phyloP scores from a whole-genome alignment of 495 filamentous ascomycete genomes.

The Elasticomyces elasticus region DNA sequence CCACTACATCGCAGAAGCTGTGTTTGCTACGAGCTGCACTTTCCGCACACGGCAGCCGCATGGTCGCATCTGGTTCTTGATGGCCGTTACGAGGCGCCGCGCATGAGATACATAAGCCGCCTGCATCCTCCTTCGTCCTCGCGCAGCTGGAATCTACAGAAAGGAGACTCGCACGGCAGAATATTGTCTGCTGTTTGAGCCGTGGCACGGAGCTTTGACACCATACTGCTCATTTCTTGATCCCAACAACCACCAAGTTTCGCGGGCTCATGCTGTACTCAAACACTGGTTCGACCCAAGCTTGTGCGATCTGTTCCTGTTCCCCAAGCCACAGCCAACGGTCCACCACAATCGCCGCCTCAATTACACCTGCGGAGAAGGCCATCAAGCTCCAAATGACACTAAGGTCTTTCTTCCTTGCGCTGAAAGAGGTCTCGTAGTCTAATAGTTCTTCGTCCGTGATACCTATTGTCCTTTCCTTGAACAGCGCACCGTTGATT shows the following conservation, averaged over 20 bases:
- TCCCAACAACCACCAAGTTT: constrained; percentile 80
- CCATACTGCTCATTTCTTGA: constrained; percentile 61
- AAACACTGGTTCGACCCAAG: constrained; percentile 90
- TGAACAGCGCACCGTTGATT: constrained; percentile 46
- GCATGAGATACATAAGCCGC: too few species aligned
- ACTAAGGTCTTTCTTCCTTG: constrained; percentile 71
- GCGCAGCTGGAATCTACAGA: too few species aligned
- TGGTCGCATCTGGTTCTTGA: too few species aligned
- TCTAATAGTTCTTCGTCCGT: constrained; percentile 60
- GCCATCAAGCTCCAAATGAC: constrained; percentile 91
- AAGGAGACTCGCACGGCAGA: background rate
- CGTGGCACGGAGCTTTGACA: background rate
- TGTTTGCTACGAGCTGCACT: too few species aligned
- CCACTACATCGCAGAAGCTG: too few species aligned
- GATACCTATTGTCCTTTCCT: constrained; percentile 49
- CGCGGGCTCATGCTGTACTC: constrained; percentile 80
- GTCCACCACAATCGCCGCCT: constrained; percentile 84
- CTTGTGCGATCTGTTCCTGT: constrained; percentile 42
- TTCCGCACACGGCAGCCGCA: too few species aligned
- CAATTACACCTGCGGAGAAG: constrained; percentile 78
- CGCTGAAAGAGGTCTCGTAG: constrained; percentile 55
- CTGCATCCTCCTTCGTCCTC: too few species aligned
- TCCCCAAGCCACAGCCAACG: constrained; percentile 83
- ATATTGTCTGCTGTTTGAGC: background rate
- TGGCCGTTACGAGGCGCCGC: too few species aligned